phyloP scores from a whole-genome alignment of 2,329 filamentous ascomycete genomes.

The Incumbomyces delicatus region DNA sequence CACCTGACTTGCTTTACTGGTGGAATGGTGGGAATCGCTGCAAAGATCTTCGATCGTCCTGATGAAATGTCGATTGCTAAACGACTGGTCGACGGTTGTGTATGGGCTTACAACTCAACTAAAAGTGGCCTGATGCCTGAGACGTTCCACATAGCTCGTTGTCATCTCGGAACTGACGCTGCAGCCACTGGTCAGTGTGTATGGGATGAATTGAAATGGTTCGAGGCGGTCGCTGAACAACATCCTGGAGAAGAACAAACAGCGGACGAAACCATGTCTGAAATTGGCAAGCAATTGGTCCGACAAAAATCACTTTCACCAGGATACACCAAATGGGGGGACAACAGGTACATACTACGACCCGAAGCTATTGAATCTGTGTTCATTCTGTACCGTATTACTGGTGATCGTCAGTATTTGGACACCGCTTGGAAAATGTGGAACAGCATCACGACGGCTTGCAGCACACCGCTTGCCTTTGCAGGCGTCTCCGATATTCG shows the following conservation, averaged over 20 bases:
- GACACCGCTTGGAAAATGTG: constrained; percentile 44
- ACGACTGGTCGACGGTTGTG: constrained; percentile 53
- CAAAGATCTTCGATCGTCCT: constrained; percentile 48
- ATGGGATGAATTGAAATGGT: constrained; percentile 30
- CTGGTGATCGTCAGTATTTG: constrained; percentile 40
- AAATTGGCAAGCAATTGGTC: constrained; percentile 28
- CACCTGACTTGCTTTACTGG: constrained; percentile 64
- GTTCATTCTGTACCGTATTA: constrained; percentile 51
- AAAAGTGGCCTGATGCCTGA: constrained; percentile 55
- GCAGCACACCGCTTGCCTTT: constrained; percentile 34
- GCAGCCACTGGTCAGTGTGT: constrained; percentile 26
- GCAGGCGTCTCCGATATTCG: constrained; percentile 35
- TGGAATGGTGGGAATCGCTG: constrained; percentile 59
- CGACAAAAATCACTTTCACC: constrained; percentile 35
- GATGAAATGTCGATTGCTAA: constrained; percentile 48
- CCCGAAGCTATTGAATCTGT: constrained; percentile 54
- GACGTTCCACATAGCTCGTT: constrained; percentile 42
- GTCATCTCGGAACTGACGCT: constrained; percentile 26
- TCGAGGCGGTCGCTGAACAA: constrained; percentile 21
- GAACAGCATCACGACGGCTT: constrained; percentile 34
- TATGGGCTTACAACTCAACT: constrained; percentile 51
- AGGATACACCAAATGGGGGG: constrained; percentile 48
- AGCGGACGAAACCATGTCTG: constrained; percentile 9
- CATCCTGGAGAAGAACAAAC: constrained; percentile 9
- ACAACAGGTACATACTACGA: constrained; percentile 55